These are phyloP conservation scores for Chytriomyces confervae DNA, from an alignment of 192 early-diverging fungal species.

Conservation along the genomic window DNA sequence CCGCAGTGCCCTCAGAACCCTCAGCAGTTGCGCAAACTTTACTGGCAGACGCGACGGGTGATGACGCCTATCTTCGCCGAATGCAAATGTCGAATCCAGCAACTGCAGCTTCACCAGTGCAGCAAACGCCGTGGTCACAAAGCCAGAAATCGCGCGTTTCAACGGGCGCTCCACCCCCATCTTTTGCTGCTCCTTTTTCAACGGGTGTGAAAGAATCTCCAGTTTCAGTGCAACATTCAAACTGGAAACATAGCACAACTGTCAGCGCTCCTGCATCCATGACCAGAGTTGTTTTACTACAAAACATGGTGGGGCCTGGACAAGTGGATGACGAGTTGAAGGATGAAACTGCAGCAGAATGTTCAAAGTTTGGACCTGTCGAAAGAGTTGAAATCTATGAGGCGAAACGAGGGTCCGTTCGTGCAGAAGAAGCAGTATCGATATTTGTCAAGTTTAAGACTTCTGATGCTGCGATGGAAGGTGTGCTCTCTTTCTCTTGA, in stretches of 20 bases:
- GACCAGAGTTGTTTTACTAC: conserved; percentile 56
- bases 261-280: conserved; percentile 43
- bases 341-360: conserved; percentile 79
- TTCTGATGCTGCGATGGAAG: conserved; percentile 52
- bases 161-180: too few species aligned
- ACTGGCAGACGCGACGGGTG: conserved; percentile 62
- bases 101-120: neutral
- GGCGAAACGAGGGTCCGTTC: conserved; percentile 46
- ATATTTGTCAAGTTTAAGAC: conserved; percentile 79
- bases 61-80: conserved; percentile 71
- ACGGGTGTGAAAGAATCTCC: conserved; percentile 20
- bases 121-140: neutral
- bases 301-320: conserved; percentile 78
- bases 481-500: conserved; percentile 26
- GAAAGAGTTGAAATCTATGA: conserved; percentile 71
- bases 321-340: conserved; percentile 78
- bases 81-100: conserved; percentile 45
- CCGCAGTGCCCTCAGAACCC: neutral
- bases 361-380: conserved; percentile 77
- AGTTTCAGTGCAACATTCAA: conserved; percentile 11
- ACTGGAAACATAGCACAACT: neutral
- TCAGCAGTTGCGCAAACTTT: conserved; percentile 34
- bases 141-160: too few species aligned
- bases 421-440: conserved; percentile 72
- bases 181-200: too few species aligned